A percentile compares a stretch with the other conserved stretches of the same genome.
Conservation (phyloP, 2,329 filamentous ascomycete species). For the Penicillium psychrosexuale region DNA sequence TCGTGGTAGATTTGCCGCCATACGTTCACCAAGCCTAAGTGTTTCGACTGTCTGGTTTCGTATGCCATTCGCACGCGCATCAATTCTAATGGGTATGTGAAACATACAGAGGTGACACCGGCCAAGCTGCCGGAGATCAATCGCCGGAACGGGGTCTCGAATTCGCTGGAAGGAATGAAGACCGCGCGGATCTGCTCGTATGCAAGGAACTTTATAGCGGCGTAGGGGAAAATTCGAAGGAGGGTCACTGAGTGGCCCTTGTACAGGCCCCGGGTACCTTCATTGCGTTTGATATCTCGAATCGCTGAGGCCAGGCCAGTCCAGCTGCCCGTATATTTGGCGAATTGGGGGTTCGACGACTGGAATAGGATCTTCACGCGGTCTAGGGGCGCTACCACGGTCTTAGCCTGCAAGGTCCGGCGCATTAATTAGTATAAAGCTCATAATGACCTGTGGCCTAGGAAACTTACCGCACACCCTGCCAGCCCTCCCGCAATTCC, state of each 20-base stretch:
- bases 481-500: conserved; percentile 85
- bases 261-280: conserved; percentile 76
- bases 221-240: conserved; percentile 93
- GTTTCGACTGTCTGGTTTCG: conserved; percentile 74
- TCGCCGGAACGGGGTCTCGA: conserved; percentile 78
- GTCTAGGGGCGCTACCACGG: conserved; percentile 89
- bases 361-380: conserved; percentile 99
- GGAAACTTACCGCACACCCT: conserved; percentile 75
- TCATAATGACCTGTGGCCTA: neutral
- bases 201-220: conserved; percentile 94
- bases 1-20: conserved; percentile 86
- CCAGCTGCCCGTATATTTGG: conserved; percentile 90
- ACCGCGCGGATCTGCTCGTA: conserved; percentile 90
- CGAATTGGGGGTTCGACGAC: conserved; percentile 87
- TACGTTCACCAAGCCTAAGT: conserved; percentile 70
- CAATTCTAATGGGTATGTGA: conserved; percentile 92
- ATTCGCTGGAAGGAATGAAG: conserved; percentile 66
- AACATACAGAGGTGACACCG: conserved; percentile 88
- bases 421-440: conserved; percentile 7
- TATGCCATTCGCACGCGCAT: conserved; percentile 90
- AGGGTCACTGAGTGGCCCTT: conserved; percentile 93
- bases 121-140: conserved; percentile 46
- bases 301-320: conserved; percentile 78
- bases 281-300: conserved; percentile 72
- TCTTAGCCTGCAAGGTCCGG: conserved; percentile 70